phyloP scores from a whole-genome alignment of 2,329 filamentous ascomycete genomes.

The Curvularia verruculosa region DNA sequence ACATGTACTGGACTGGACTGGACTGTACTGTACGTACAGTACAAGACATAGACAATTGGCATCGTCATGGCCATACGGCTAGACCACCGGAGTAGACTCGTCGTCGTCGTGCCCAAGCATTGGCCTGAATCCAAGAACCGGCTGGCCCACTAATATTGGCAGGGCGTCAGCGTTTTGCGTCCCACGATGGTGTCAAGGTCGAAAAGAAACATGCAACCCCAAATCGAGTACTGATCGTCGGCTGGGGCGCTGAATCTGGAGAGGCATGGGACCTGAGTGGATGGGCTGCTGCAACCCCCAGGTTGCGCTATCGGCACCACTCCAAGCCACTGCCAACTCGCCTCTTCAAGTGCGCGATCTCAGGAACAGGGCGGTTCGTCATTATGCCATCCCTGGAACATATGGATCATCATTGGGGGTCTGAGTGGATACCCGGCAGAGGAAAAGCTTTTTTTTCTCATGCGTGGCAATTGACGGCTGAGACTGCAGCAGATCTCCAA shows the following conservation, averaged over 20 bases:
- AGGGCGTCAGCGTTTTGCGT: constrained; percentile 12
- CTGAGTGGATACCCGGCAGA: constrained; percentile 6
- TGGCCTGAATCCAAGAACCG: not conserved
- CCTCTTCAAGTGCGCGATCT: constrained; percentile 3
- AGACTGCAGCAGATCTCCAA: constrained; percentile 6
- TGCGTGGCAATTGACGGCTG: constrained; percentile 8
- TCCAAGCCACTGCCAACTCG: constrained; percentile 8
- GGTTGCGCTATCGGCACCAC: constrained; percentile 13
- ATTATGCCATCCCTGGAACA: constrained; percentile 1
- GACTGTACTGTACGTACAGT: no score
- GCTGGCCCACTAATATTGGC: not conserved
- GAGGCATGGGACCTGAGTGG: constrained; percentile 9
- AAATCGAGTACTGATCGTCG: constrained; percentile 30
- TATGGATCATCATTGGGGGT: constrained; percentile 2
- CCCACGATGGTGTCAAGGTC: constrained; percentile 19
- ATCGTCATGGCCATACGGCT: no score
- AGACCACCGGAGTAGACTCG: not conserved
- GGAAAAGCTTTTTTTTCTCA: constrained; percentile 13
- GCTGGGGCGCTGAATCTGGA: constrained; percentile 25
- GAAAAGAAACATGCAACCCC: constrained; percentile 11
- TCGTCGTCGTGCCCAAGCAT: constrained; percentile 1
- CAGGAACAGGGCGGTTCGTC: constrained; percentile 14
- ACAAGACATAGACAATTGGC: no score
- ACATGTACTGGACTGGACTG: no score
- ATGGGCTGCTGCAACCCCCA: constrained; percentile 5